Conservation (phyloP, 495 filamentous ascomycete genomes). For the Cryomyces antarcticus region DNA sequence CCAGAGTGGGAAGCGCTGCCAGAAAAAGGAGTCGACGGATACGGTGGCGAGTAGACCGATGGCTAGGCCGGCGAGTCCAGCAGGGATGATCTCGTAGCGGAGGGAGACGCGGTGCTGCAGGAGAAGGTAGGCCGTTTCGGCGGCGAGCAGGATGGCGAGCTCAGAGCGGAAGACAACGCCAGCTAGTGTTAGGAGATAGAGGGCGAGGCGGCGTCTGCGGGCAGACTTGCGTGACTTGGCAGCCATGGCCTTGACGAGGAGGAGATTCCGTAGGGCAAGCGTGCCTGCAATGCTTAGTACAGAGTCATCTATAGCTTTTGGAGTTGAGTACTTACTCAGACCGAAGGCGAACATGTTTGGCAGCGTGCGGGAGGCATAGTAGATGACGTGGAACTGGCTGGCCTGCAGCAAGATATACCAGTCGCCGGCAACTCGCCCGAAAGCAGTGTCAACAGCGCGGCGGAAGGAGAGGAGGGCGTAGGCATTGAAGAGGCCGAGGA, state of each 20-base stretch:
- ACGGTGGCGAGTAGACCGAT: slow-evolving; percentile 46
- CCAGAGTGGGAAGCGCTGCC: slow-evolving; percentile 65
- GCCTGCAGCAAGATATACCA: slow-evolving; percentile 74
- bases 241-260: slow-evolving; percentile 27
- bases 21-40: slow-evolving; percentile 74
- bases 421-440: slow-evolving; percentile 45
- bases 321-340: slow-evolving; percentile 30
- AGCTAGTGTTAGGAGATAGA: slow-evolving; percentile 62
- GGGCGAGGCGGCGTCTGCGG: slow-evolving; percentile 23
- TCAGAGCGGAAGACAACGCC: slow-evolving; percentile 81
- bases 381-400: slow-evolving; percentile 82
- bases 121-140: slow-evolving; percentile 36
- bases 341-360: slow-evolving; percentile 96
- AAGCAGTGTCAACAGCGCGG: slow-evolving; percentile 39
- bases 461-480: slow-evolving; percentile 42
- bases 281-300: slow-evolving; percentile 31
- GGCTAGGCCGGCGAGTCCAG: slow-evolving; percentile 44
- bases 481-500: slow-evolving; percentile 67
- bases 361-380: slow-evolving; percentile 79
- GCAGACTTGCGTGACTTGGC: slow-evolving; percentile 9
- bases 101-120: slow-evolving; percentile 32
- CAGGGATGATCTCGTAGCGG: slow-evolving; percentile 32
- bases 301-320: not conserved
- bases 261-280: slow-evolving; percentile 41
- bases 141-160: slow-evolving; percentile 56